These are phyloP conservation scores for Polyporus arcularius DNA, from an alignment of 768 basidiomycete genomes.

Conservation along the genomic window DNA sequence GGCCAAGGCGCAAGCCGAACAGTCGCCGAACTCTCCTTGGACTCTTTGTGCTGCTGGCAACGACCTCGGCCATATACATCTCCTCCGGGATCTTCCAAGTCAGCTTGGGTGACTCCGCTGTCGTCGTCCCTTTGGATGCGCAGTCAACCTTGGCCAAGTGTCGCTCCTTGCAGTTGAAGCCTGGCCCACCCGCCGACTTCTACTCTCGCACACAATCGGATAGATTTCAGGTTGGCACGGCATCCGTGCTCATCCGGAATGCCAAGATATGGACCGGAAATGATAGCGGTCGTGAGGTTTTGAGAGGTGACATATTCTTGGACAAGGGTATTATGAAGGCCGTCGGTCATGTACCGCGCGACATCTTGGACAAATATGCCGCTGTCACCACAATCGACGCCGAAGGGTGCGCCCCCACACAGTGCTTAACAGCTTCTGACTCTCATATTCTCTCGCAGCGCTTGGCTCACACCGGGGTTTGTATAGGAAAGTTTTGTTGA, in stretches of 20 bases:
- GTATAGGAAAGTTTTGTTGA: not conserved
- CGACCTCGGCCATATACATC: not conserved
- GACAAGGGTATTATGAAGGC: constrained; percentile 63
- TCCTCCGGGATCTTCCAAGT: not conserved
- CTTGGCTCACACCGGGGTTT: constrained; percentile 64
- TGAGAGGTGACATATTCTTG: constrained; percentile 62
- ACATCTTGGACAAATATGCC: not conserved
- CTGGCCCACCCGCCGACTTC: constrained; percentile 40
- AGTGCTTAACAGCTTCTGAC: not conserved
- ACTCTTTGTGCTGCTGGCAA: not conserved
- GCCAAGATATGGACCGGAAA: constrained; percentile 80
- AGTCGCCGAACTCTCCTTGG: not conserved
- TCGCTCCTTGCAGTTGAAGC: constrained; percentile 33
- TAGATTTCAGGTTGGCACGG: constrained; percentile 55
- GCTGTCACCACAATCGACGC: constrained; percentile 49
- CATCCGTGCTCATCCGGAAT: constrained; percentile 58
- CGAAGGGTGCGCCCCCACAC: constrained; percentile 30
- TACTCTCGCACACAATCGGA: constrained; percentile 46
- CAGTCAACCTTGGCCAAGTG: constrained; percentile 26
- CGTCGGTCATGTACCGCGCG: constrained; percentile 40
- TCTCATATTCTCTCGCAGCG: constrained; percentile 32
- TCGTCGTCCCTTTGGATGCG: constrained; percentile 7
- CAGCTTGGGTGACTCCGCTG: not conserved
- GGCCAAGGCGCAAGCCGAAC: not conserved
- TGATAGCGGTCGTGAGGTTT: constrained; percentile 53